Conservation (phyloP, 768 basidiomycete species). For the Leucosporidium yakuticum region DNA sequence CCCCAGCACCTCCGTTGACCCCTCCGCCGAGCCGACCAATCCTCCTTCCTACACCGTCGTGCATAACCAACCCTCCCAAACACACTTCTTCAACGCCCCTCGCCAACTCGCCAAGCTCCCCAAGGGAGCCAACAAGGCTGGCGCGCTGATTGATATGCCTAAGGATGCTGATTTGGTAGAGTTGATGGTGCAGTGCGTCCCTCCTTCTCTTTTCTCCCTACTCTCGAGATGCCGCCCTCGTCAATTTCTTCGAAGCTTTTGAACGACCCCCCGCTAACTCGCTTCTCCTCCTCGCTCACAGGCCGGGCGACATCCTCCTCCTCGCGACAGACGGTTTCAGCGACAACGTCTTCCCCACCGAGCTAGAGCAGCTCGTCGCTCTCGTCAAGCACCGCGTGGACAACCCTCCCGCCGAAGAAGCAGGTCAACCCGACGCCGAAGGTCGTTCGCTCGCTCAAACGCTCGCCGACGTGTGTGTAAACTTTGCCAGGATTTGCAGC, state of each 20-base stretch:
- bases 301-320: conserved; percentile 28
- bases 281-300: too few relatives aligned
- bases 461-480: conserved; percentile 27
- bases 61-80: conserved; percentile 16
- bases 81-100: conserved; percentile 35
- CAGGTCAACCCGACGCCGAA: neutral
- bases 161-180: conserved; percentile 19
- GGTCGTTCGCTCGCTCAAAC: neutral
- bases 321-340: conserved; percentile 35
- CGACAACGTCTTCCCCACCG: conserved; percentile 34
- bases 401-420: neutral
- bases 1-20: neutral
- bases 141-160: conserved; percentile 30
- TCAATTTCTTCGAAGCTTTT: neutral
- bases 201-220: neutral
- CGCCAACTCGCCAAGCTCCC: conserved; percentile 37
- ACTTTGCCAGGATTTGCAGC: conserved; percentile 31
- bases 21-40: too few relatives aligned
- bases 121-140: neutral
- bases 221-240: neutral
- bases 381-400: conserved; percentile 9
- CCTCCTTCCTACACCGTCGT: conserved; percentile 2
- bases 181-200: conserved; percentile 23
- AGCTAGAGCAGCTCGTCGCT: conserved; percentile 17
- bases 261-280: too few relatives aligned